phyloP scores from a whole-genome alignment of 495 filamentous ascomycete genomes.

The Parmelia sp. region DNA sequence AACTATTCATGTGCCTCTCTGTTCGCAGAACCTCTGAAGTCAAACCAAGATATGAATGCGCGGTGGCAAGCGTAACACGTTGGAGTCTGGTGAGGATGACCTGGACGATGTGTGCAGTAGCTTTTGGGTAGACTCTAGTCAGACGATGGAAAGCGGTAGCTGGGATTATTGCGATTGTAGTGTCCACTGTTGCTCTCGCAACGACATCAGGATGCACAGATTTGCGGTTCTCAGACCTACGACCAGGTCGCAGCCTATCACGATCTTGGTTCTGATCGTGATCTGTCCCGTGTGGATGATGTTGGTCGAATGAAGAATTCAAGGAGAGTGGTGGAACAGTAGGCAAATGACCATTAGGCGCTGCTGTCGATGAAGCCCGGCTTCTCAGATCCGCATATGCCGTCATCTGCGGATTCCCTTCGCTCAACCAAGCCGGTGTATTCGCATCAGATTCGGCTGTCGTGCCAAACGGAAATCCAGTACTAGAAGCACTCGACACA shows the following conservation, averaged over 20 bases:
- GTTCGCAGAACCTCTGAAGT: slow-evolving; percentile 86
- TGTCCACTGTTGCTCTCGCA: slow-evolving; percentile 91
- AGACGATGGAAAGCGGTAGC: slow-evolving; percentile 90
- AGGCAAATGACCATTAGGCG: slow-evolving; percentile 35
- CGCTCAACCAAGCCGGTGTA: slow-evolving; percentile 39
- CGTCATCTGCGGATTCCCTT: slow-evolving; percentile 33
- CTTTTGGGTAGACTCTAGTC: slow-evolving; percentile 92
- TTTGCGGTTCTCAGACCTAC: slow-evolving; percentile 38
- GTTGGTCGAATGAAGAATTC: slow-evolving; percentile 40
- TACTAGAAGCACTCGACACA: slow-evolving; percentile 40
- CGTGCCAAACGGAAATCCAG: slow-evolving; percentile 30
- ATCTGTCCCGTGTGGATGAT: slow-evolving; percentile 23
- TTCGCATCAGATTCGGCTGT: slow-evolving; percentile 42
- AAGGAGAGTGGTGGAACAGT: slow-evolving; percentile 70
- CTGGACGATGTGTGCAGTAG: slow-evolving; percentile 94
- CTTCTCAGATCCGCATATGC: slow-evolving; percentile 18
- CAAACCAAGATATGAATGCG: slow-evolving; percentile 86
- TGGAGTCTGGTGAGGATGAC: slow-evolving; percentile 93
- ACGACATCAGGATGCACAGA: slow-evolving; percentile 97
- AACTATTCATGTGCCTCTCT: slow-evolving; percentile 85
- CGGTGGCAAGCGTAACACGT: slow-evolving; percentile 87
- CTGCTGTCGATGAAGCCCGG: slow-evolving; percentile 22
- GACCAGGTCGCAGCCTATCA: slow-evolving; percentile 5
- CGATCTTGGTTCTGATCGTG: slow-evolving; percentile 15
- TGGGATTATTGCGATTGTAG: slow-evolving; percentile 96